These are phyloP conservation scores for Cryptococcus sp. DNA, from an alignment of 1,284 basidiomycete species.

Conservation along the genomic window DNA sequence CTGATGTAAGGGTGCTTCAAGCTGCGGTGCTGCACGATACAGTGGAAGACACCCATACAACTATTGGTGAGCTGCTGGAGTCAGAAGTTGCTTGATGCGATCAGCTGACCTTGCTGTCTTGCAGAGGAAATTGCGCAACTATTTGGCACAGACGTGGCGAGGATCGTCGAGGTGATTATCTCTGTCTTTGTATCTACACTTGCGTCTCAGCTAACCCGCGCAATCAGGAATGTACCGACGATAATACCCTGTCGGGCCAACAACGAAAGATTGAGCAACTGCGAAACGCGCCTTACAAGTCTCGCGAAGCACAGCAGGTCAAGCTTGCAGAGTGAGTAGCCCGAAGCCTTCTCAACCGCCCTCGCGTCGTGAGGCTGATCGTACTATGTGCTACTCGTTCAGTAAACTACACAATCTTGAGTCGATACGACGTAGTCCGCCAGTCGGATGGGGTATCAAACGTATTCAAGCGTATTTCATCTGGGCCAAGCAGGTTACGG, in stretches of 20 bases:
- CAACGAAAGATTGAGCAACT: conserved; percentile 52
- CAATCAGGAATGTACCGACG: conserved; percentile 48
- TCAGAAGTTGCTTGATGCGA: not conserved
- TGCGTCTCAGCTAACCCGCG: not conserved
- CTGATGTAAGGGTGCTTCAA: conserved; percentile 46
- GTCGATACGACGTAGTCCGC: conserved; percentile 47
- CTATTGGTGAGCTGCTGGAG: conserved; percentile 31
- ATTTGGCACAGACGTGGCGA: conserved; percentile 50
- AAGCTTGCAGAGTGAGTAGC: conserved; percentile 52
- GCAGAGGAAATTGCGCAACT: conserved; percentile 41
- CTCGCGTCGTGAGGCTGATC: too few species aligned
- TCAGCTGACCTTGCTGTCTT: too few species aligned
- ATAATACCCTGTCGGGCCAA: conserved; percentile 34
- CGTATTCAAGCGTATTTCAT: conserved; percentile 52
- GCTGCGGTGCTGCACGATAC: conserved; percentile 55
- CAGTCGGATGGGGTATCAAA: conserved; percentile 49
- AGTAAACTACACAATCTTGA: conserved; percentile 55
- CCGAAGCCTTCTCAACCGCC: too few species aligned
- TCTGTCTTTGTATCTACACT: not conserved
- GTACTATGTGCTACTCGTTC: not conserved
- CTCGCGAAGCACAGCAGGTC: conserved; percentile 51
- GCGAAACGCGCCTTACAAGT: conserved; percentile 46
- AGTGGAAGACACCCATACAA: conserved; percentile 54
- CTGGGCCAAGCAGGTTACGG: conserved; percentile 54
- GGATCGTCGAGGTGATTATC: conserved; percentile 45